phyloP scores from a whole-genome alignment of 768 basidiomycete species.

The Tulasnella sp. region DNA sequence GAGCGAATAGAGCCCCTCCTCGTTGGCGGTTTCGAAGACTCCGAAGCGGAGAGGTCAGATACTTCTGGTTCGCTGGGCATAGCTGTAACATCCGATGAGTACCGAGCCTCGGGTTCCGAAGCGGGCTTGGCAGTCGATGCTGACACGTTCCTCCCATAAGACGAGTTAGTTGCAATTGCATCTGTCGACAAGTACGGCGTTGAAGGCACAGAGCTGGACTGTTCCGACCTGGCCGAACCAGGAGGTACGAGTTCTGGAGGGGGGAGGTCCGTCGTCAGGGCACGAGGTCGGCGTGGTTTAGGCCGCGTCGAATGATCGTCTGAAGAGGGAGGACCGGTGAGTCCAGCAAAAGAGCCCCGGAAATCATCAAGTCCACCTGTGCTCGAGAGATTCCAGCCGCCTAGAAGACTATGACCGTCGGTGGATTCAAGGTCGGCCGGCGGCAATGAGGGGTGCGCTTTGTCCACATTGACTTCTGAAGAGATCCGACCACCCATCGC shows the following conservation, averaged over 20 bases:
- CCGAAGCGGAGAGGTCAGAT: not conserved
- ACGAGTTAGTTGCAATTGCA: not conserved
- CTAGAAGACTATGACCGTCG: not conserved
- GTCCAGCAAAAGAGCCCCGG: slow-evolving; percentile 17
- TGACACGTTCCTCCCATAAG: not conserved
- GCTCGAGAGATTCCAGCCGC: slow-evolving; percentile 2
- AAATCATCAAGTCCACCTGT: slow-evolving; percentile 20
- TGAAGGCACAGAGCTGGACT: not conserved
- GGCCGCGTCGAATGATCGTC: not conserved
- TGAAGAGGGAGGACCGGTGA: slow-evolving; percentile 15
- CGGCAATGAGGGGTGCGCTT: not conserved
- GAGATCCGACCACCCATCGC: slow-evolving; percentile 8
- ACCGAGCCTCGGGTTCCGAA: not conserved
- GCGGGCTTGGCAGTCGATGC: not conserved
- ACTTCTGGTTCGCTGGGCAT: not conserved
- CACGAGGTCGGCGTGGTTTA: not conserved
- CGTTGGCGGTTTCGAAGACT: not conserved
- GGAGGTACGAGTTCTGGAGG: not conserved
- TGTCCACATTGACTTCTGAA: not conserved
- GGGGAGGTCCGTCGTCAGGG: not conserved
- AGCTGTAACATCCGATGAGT: slow-evolving; percentile 1
- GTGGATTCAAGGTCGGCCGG: slow-evolving; percentile 6
- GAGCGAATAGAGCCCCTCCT: not conserved
- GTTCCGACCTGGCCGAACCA: not conserved
- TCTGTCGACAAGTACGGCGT: not conserved